Evolutionary conservation across 805 yeast species (phyloP), one percentile per base, ranked within the genome.

Genomic region (Candida peoriensis): DNA sequence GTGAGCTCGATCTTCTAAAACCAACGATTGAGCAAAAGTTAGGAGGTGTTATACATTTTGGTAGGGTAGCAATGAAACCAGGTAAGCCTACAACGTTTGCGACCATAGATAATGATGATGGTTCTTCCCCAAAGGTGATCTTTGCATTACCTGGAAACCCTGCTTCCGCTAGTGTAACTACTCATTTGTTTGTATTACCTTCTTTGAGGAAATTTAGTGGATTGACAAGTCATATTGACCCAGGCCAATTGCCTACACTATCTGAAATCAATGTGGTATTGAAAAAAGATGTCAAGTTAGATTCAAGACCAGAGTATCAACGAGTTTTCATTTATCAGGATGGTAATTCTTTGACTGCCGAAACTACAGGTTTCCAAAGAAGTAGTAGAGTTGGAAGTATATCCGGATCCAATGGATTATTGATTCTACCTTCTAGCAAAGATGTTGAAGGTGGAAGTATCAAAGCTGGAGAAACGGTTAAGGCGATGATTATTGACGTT

Each of bases 41-140:
- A 13, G 54, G 56, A 0, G 78, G 76, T 2, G 45, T 39, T 1
- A 67, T 73, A 24, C 74, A 70, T 39, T 73, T 73, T 47, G 79
- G 79, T 5, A 52, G 78, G 27, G 76, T 73, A 6, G 63, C 64
- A n/a, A 73, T 73, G 76, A 73, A 73, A 43, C 79, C 79, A 1
- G 79, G 79, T 0, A 73, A 73, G 41, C 79, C 79, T 3, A 68
- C 76, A 2, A 73, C 79, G 1, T 73, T 72, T 57, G 78, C 77
- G 0, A 70, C 76, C 0, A 37, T 63, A 9, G 44, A 38, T 11
- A 24, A 38, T 12, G 36, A 41, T 8, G 26, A 38, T 12, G 36
- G 40, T 8, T 48, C 47, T 3, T 28, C 16, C 5, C 48, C 26
- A 6, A 66, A 57, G 34, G 47, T 58, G 4, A 60, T 73, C 1